These are phyloP conservation scores for Candida stauntonica DNA, from an alignment of 805 yeast genomes.

Conservation along the genomic window DNA sequence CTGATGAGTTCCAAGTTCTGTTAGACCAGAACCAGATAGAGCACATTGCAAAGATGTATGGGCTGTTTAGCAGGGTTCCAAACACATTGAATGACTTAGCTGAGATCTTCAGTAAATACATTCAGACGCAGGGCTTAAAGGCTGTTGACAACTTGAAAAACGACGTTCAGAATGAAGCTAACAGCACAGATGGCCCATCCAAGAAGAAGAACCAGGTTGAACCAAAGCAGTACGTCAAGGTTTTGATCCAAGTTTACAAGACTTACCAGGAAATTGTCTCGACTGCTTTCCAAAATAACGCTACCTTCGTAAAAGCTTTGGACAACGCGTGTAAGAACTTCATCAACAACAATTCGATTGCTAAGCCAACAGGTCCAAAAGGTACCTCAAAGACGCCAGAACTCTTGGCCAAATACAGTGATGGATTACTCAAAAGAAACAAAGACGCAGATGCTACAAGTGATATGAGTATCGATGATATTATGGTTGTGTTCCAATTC, in stretches of 20 bases:
- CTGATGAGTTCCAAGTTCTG: slow-evolving; percentile 70
- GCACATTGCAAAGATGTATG: slow-evolving; percentile 76
- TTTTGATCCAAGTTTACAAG: slow-evolving; percentile 64
- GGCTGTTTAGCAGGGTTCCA: slow-evolving; percentile 72
- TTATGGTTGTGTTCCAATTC: slow-evolving; percentile 82
- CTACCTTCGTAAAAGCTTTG: slow-evolving; percentile 77
- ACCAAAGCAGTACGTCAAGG: slow-evolving; percentile 77
- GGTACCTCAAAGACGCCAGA: slow-evolving; percentile 81
- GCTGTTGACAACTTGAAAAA: slow-evolving; percentile 55
- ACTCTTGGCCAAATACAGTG: slow-evolving; percentile 83
- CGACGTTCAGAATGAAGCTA: slow-evolving; percentile 22
- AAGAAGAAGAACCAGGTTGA: slow-evolving; percentile 38
- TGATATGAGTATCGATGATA: slow-evolving; percentile 77
- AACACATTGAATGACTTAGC: slow-evolving; percentile 76
- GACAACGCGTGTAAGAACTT: slow-evolving; percentile 85
- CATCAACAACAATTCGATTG: slow-evolving; percentile 78
- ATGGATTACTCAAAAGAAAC: slow-evolving; percentile 70
- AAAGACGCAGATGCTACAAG: slow-evolving; percentile 60
- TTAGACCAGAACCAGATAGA: slow-evolving; percentile 67
- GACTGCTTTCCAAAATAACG: slow-evolving; percentile 65
- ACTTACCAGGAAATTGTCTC: slow-evolving; percentile 63
- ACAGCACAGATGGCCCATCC: slow-evolving; percentile 15
- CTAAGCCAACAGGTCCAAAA: slow-evolving; percentile 41
- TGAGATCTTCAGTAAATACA: slow-evolving; percentile 64
- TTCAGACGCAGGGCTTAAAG: slow-evolving; percentile 57